Percentiles rank a stretch among this genome's conserved stretches.
phyloP scores from a whole-genome alignment of 306 rosid species.

The Erythrophleum fordii region DNA sequence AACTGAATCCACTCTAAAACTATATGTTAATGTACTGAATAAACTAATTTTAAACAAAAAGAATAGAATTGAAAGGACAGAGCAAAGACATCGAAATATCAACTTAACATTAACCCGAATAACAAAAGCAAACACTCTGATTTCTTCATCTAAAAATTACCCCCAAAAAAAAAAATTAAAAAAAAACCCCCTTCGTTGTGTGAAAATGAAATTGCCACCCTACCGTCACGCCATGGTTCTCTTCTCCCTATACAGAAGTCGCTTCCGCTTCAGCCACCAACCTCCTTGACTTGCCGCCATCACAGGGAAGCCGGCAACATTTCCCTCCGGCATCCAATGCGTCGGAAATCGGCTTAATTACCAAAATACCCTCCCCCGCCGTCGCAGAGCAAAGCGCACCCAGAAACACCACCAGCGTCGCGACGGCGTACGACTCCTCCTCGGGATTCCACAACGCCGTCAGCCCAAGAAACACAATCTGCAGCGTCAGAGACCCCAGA shows the following conservation, averaged over 20 bases:
- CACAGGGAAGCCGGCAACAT: neutral
- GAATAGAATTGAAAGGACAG: neutral
- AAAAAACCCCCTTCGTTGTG: no score
- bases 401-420: conserved; percentile 55
- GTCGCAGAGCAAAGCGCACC: conserved; percentile 55
- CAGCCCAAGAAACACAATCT: conserved; percentile 49
- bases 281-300: neutral
- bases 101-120: neutral
- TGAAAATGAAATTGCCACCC: neutral
- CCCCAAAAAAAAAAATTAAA: neutral
- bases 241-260: neutral
- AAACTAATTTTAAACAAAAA: no score
- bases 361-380: conserved; percentile 77
- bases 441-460: conserved; percentile 55
- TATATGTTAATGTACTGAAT: neutral
- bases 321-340: conserved; percentile 65
- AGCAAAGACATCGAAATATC: neutral
- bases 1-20: neutral
- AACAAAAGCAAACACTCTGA: neutral
- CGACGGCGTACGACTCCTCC: conserved; percentile 35
- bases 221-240: neutral
- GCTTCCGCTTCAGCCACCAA: neutral
- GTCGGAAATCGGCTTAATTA: conserved; percentile 77
- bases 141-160: neutral
- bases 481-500: conserved; percentile 55